Evolutionary conservation across 345 rosid species (phyloP).

Genomic region (Leavenworthia alabamica): DNA sequence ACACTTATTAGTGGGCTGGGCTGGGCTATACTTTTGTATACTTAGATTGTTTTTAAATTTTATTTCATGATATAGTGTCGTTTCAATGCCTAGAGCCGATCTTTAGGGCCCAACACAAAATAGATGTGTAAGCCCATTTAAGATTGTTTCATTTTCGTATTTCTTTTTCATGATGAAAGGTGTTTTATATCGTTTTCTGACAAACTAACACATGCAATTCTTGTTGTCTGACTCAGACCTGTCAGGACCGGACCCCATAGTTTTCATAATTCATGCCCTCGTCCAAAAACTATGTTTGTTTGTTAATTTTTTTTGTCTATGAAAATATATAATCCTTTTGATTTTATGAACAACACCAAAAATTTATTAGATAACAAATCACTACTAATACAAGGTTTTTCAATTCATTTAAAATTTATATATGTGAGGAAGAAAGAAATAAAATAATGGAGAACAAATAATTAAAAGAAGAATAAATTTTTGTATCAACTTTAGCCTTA

Average conservation of each 20-base stretch:
- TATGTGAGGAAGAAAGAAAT: background rate
- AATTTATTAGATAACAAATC: background rate
- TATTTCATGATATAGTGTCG: background rate
- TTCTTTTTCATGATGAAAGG: background rate
- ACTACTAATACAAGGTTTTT: background rate
- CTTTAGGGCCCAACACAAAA: background rate
- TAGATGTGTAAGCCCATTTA: background rate
- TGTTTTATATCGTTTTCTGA: background rate
- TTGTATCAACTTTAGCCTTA: conserved; percentile 25
- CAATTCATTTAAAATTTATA: background rate
- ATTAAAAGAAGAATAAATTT: conserved; percentile 2
- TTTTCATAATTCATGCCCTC: background rate
- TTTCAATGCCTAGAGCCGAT: background rate
- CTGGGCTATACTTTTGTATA: background rate
- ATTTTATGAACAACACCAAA: too few relatives aligned
- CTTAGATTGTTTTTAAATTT: background rate
- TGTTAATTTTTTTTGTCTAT: background rate
- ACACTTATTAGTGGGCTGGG: background rate
- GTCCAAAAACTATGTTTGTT: background rate
- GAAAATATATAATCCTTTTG: background rate
- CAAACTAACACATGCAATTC: background rate
- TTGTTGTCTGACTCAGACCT: background rate
- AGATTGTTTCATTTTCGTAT: background rate
- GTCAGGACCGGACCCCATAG: background rate
- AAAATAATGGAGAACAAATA: conserved; percentile 7